Conservation (phyloP, 306 rosid species). For the Pyrus communis region DNA sequence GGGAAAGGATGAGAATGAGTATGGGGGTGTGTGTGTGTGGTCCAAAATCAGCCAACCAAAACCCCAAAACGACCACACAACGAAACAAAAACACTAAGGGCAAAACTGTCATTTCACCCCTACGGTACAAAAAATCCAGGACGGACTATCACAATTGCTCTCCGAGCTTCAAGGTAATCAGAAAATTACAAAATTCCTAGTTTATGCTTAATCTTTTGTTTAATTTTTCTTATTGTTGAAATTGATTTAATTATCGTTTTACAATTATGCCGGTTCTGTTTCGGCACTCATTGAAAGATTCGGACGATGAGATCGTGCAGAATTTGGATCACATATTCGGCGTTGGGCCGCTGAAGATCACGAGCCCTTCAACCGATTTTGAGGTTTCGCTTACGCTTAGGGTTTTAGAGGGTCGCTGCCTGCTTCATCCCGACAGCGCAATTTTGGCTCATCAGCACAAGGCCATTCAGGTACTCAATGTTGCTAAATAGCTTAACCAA, state of each 20-base stretch:
- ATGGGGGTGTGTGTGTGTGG: too few relatives aligned
- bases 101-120: too few relatives aligned
- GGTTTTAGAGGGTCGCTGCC: slow-evolving; percentile 28
- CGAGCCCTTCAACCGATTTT: slow-evolving; percentile 43
- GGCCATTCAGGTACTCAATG: slow-evolving; percentile 24
- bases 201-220: not conserved
- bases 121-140: too few relatives aligned
- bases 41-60: too few relatives aligned
- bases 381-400: slow-evolving; percentile 31
- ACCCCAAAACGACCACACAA: too few relatives aligned
- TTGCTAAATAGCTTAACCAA: slow-evolving; percentile 17
- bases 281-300: slow-evolving; percentile 66
- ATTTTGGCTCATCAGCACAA: slow-evolving; percentile 26
- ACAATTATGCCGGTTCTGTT: slow-evolving; percentile 84
- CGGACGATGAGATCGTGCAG: slow-evolving; percentile 40
- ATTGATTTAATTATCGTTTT: not conserved
- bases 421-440: slow-evolving; percentile 20
- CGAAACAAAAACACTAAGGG: too few relatives aligned
- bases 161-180: slow-evolving; percentile 67
- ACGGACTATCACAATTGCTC: too few relatives aligned
- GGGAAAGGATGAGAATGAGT: too few relatives aligned
- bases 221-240: not conserved
- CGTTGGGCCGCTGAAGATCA: slow-evolving; percentile 59
- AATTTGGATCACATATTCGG: slow-evolving; percentile 69
- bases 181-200: not conserved